A percentile compares a stretch with the other conserved stretches of the same genome.
Evolutionary conservation across 2,329 filamentous ascomycete genomes (phyloP).

Genomic region (Fusarium xyrophilum): DNA sequence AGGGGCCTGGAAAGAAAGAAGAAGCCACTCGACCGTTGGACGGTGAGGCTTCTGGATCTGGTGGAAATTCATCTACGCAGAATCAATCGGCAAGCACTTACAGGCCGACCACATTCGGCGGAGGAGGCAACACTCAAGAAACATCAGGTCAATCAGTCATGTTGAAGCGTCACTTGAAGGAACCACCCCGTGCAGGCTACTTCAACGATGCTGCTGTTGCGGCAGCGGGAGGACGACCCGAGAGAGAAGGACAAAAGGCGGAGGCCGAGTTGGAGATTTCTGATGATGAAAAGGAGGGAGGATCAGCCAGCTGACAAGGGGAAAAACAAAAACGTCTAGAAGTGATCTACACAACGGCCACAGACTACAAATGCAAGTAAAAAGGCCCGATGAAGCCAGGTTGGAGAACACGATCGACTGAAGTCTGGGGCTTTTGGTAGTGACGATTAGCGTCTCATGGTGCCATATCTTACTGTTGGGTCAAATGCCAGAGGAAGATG

Average conservation of each 20-base stretch:
- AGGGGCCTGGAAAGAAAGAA: not conserved
- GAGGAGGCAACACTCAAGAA: not conserved
- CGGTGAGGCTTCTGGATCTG: not conserved
- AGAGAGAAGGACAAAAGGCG: too few species aligned
- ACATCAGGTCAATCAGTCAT: not conserved
- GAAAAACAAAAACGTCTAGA: not conserved
- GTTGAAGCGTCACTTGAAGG: too few species aligned
- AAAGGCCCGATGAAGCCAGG: not conserved
- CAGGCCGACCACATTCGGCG: not conserved
- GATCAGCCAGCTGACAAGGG: too few species aligned
- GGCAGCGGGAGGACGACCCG: too few species aligned
- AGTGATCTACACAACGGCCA: not conserved
- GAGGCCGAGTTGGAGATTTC: too few species aligned
- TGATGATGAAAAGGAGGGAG: too few species aligned
- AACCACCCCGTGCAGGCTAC: too few species aligned
- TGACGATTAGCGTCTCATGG: constrained; percentile 1
- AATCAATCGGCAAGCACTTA: not conserved
- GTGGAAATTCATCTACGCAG: not conserved
- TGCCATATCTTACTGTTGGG: not conserved
- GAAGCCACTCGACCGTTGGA: too few species aligned
- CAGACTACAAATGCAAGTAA: not conserved
- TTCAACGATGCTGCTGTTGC: too few species aligned
- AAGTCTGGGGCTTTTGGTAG: not conserved
- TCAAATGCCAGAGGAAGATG: not conserved
- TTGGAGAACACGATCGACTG: not conserved